Conservation (phyloP, 257 asterid genomes). For the Gardenia jasminoides region DNA sequence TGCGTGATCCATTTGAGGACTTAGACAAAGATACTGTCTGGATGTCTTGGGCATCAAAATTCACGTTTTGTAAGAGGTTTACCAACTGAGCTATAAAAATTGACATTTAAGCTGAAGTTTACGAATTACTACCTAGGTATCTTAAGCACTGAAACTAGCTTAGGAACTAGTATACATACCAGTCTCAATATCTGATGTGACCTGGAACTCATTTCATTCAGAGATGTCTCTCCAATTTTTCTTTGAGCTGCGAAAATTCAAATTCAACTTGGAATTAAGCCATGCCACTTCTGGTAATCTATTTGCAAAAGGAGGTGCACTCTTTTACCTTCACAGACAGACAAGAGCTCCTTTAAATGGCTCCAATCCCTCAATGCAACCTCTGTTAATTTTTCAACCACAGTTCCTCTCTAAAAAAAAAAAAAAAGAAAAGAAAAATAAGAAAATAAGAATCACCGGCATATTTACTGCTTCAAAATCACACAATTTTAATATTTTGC, state of each 20-base stretch:
- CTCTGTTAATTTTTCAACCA: slow-evolving; percentile 80
- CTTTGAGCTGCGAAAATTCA: slow-evolving; percentile 70
- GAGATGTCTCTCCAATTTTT: slow-evolving; percentile 81
- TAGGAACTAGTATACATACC: slow-evolving; percentile 38
- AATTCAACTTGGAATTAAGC: background rate
- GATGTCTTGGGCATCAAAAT: background rate
- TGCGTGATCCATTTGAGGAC: background rate
- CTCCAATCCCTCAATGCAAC: slow-evolving; percentile 47
- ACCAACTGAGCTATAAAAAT: background rate
- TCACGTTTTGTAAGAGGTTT: background rate
- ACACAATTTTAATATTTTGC: background rate
- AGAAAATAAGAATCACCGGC: slow-evolving; percentile 1
- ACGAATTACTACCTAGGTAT: background rate
- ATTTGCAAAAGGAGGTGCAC: background rate
- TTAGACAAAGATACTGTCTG: background rate
- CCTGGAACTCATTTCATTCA: slow-evolving; percentile 89
- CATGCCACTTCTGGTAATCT: background rate
- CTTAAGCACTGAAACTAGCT: background rate
- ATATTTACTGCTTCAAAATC: background rate
- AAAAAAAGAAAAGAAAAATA: slow-evolving; percentile 21
- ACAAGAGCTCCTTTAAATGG: slow-evolving; percentile 70
- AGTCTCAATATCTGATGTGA: slow-evolving; percentile 89
- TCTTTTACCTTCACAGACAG: slow-evolving; percentile 69
- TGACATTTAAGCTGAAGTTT: background rate
- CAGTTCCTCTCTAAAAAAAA: slow-evolving; percentile 67